Percentiles rank a stretch among this genome's conserved stretches.
phyloP scores from a whole-genome alignment of 192 early-diverging fungal species.

The Backusella macrospora region DNA sequence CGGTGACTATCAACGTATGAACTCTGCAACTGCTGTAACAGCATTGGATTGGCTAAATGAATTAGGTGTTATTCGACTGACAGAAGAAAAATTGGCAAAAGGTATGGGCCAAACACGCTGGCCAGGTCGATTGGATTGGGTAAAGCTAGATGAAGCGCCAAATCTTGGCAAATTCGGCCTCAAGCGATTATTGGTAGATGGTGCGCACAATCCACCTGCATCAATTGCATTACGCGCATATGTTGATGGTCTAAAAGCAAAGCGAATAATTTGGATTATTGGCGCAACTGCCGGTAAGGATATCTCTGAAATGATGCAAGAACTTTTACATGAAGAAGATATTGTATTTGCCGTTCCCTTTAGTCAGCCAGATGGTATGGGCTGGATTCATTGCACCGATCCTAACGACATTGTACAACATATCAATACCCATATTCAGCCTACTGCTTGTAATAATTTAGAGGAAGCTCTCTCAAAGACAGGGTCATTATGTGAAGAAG shows the following conservation, averaged over 20 bases:
- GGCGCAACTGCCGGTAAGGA: slow-evolving; percentile 76
- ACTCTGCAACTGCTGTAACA: slow-evolving; percentile 74
- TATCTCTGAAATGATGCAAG: slow-evolving; percentile 57
- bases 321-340: slow-evolving; percentile 63
- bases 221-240: slow-evolving; percentile 66
- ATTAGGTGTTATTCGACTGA: neutral
- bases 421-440: slow-evolving; percentile 16
- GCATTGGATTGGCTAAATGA: slow-evolving; percentile 47
- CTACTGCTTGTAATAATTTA: slow-evolving; percentile 39
- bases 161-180: slow-evolving; percentile 29
- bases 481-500: slow-evolving; percentile 30
- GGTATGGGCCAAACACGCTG: slow-evolving; percentile 74
- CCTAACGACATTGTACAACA: slow-evolving; percentile 51
- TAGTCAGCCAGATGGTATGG: slow-evolving; percentile 80
- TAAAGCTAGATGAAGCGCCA: slow-evolving; percentile 14
- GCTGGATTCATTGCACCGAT: slow-evolving; percentile 72
- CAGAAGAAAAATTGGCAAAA: slow-evolving; percentile 50
- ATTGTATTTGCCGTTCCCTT: slow-evolving; percentile 72
- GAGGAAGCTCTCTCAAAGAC: slow-evolving; percentile 46
- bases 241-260: slow-evolving; percentile 49
- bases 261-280: slow-evolving; percentile 74
- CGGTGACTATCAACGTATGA: slow-evolving; percentile 82
- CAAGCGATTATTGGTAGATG: slow-evolving; percentile 75
- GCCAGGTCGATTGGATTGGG: slow-evolving; percentile 86
- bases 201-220: slow-evolving; percentile 87